Conservation (phyloP, 2,329 filamentous ascomycete genomes). For the Fusarium sp. region DNA sequence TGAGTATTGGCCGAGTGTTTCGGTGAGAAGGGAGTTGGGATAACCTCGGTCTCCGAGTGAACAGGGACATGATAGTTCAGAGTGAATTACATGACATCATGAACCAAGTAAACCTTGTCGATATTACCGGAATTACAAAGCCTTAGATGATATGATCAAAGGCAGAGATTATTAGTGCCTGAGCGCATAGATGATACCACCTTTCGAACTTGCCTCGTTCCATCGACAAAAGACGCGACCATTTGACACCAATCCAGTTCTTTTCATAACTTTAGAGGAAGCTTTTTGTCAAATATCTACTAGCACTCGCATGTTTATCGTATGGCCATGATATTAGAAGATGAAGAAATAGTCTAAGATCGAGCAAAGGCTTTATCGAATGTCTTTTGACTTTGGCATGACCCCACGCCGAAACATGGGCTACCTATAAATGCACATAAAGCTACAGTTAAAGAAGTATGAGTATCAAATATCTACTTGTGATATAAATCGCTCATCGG, state of each 20-base stretch:
- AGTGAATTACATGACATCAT: neutral
- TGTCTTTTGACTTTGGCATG: neutral
- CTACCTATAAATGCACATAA: too few relatives aligned
- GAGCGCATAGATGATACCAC: neutral
- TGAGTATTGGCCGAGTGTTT: neutral
- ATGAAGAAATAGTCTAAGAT: neutral
- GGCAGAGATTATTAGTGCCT: neutral
- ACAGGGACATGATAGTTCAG: neutral
- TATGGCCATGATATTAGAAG: neutral
- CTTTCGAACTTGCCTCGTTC: too few relatives aligned
- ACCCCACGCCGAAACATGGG: neutral
- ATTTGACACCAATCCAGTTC: too few relatives aligned
- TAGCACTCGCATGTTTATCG: too few relatives aligned
- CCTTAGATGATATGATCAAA: neutral
- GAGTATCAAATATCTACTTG: neutral
- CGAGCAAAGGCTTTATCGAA: neutral
- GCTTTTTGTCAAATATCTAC: too few relatives aligned
- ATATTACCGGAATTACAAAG: neutral
- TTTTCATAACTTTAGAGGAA: too few relatives aligned
- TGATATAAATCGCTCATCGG: neutral
- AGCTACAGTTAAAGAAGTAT: too few relatives aligned
- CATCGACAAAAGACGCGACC: too few relatives aligned
- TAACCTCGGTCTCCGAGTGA: neutral
- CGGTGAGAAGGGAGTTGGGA: neutral
- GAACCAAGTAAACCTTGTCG: neutral